Base-by-base conservation (phyloP, 768 basidiomycete genomes). In the Pulveroboletus sp. region DNA sequence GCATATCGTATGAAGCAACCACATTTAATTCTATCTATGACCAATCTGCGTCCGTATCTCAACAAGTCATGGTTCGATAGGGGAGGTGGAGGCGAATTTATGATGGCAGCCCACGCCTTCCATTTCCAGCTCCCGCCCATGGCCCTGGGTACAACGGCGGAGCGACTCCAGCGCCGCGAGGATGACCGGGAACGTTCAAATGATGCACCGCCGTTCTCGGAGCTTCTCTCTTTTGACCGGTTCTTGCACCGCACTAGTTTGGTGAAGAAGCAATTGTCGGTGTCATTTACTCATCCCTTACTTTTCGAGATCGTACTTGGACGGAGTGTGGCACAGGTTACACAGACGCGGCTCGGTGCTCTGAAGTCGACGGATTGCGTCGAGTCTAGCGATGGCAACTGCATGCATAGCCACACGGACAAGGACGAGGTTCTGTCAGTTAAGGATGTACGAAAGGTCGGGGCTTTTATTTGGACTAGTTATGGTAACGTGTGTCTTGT, bases 11-110 rank as follows among this genome's bases (percentile, higher is more conserved):
- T 68, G 49, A 69, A 60, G 43, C 72, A 82, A 51, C 77, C 79
- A 0, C 74, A 79, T 68, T 65, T 71, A 17, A 75, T 65, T 8
- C 70, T 65, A 4, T 79, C 78, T 1, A 79, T 79, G 10, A 51
- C 79, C 24, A 82, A 76, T 61, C 48, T 81, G 18, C 71, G 82
- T 2, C 75, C 75, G 2, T 75, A 73, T 52, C 71, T 82, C 9
- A 73, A 80, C 59, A 53, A 60, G 18, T 51, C 68, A 5, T 82
- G 81, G 80, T 69, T 69, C 41, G 56, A 69, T 2, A 56, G 49
- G 2, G 80, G 80, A 0, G 81, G 81, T 6, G 60, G 60, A 0
- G 63, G 59, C 8, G 76, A 77, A 39, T 72, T 77, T 15, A 64
- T 68, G 37, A 47, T 76, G 15, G 67, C 69, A 24, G 71, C 81